Base-by-base conservation (phyloP, 495 filamentous ascomycete species). In the Daldinia childiae region DNA sequence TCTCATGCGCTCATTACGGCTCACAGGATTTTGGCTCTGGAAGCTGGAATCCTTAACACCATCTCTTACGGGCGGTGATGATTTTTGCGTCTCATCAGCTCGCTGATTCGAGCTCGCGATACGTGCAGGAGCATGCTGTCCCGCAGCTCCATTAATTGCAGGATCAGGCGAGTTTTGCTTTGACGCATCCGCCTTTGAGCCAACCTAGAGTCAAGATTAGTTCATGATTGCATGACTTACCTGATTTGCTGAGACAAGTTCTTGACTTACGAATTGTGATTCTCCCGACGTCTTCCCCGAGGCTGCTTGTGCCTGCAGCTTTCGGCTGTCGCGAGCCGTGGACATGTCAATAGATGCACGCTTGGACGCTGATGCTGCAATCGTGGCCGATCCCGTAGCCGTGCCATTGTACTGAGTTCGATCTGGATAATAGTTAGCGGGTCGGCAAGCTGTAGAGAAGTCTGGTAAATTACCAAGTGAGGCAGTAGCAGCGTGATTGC, bases 291-390 rank as follows among this genome's bases (percentile, higher is more conserved):
- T 1, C 27, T 66, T 74, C 11, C 51, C 65, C 39, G 69, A 12
- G 32, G 68, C 71, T 52, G 36, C 34, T 26, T 73, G 75, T 12
- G 68, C 12, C 19, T 66, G 54, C 12, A 48, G 54, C 68, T 74
- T 76, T 5, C 76, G 72, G 29, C 45, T 39, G 59, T 87, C 82
- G 21, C 82, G 82, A 24, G 77, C 59, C 9, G 67, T 48, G 14
- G 81, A 70, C 3, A 78, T 80, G 27, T 87, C 86, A 59, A 79
- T 79, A 38, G 80, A 82, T 34, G 77, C 79, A 66, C 86, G 82
- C 73, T 89, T 84, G 9, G 81, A 69, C 30, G 81, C 57, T 26
- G 80, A 68, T 8, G 75, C 3, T 50, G 65, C 8, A 26, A 24
- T 21, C 34, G 67, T 73, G 32, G 52, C 65, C 24, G 66, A 21